Evolutionary conservation across 768 basidiomycete species (phyloP), one percentile per base, ranked within the genome.

Genomic region (Boletus barrowsii): DNA sequence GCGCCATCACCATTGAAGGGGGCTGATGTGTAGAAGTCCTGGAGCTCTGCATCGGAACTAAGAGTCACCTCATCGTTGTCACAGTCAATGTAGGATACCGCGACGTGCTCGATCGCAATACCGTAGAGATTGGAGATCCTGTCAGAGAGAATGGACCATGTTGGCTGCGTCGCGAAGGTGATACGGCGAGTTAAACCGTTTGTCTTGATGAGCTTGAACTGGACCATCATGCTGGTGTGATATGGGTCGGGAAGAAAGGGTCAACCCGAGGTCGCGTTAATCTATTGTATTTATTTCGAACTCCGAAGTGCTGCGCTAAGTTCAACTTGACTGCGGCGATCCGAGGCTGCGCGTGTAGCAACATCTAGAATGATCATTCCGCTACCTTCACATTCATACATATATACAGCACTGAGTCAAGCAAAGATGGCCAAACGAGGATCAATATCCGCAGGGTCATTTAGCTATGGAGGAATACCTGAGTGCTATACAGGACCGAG

Each of bases 21-120:
- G 54, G 72, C 62, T 8, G 73, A 71, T 29, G 65, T 62, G 65
- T 87, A 90, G 65, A 79, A 88, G 54, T 91, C 88, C 51, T 79
- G 77, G n/a, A 92, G 79, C 68, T 93, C 90, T 33, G 84, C 84
- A 51, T 89, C 77, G 4, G 89, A 82, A 69, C 82, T 88, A 53
- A 91, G 75, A 11, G 89, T 91, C 57, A 93, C 82, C 55, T 86
- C 82, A 63, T 92, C 90, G 37, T 81, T 79, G 63, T 92, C 89
- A 32, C 67, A 66, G 68, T 93, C 90, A 46, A 84, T 55, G 68
- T 93, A 92, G 32, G 85, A 83, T 33, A 88, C 83, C 3, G 76
- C 87, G 48, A 90, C 72, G 48, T 78, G 77, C 53, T 80, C 79
- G 50, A 70, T 51, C 4, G 86, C 80, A 39, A 92, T 84, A 42